Conservation (phyloP, 2,329 filamentous ascomycete species). For the Trichoderma asperellum region DNA sequence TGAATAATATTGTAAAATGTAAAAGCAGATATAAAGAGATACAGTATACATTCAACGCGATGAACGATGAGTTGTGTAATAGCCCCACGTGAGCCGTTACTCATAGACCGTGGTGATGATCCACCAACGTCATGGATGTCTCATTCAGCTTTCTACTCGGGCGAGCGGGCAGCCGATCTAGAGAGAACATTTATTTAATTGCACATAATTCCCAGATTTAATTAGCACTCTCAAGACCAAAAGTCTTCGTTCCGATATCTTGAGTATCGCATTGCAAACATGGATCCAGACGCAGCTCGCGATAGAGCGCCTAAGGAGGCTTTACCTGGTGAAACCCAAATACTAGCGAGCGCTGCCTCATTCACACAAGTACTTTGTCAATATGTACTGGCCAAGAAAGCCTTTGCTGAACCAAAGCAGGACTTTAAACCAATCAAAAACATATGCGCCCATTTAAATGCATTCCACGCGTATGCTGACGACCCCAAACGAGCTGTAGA, state of each 20-base stretch:
- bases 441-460: conserved; percentile 82
- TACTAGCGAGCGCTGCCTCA: conserved; percentile 58
- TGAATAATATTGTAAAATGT: background rate
- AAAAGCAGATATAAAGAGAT: background rate
- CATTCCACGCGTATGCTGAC: conserved; percentile 82
- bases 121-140: conserved; percentile 10
- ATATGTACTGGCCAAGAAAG: background rate
- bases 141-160: background rate
- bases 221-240: background rate
- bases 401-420: conserved; percentile 39
- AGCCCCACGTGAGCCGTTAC: background rate
- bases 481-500: conserved; percentile 72
- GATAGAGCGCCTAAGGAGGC: background rate
- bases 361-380: conserved; percentile 54
- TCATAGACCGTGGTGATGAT: background rate
- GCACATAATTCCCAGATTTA: background rate
- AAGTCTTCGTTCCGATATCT: background rate
- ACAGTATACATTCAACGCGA: background rate
- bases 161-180: background rate
- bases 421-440: conserved; percentile 72
- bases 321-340: background rate
- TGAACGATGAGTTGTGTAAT: background rate
- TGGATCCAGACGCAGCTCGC: background rate
- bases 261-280: background rate
- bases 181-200: conserved; percentile 42